Evolutionary conservation across 192 early-diverging fungal genomes (phyloP), one percentile per base, ranked within the genome.

Genomic region (Coemansia sp.): DNA sequence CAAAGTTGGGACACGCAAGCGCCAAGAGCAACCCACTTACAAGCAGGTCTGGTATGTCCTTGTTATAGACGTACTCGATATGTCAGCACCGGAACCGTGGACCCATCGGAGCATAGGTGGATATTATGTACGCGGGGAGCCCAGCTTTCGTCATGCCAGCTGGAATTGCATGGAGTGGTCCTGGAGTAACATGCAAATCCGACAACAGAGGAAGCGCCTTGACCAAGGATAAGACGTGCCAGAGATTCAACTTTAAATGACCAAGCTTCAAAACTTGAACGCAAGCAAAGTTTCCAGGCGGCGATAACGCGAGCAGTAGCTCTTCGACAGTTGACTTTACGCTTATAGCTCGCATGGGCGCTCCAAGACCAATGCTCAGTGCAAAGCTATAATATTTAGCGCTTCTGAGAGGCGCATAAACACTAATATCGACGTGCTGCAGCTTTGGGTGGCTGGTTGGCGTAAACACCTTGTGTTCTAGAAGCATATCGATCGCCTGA

Each of bases 31-130:
- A 24, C 17, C 29, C 17, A 17, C 53, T 32, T 5, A 2, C 2
- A 2, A 6, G 11, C 1, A 12, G 14, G n/a, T 3, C 14, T 2
- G 46, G 6, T 1, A 25, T 2, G 7, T 12, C 27, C 17, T 25
- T 27, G 24, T 8, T 3, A 24, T n/a, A 24, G 14, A 5, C 4
- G 6, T 6, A 14, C 7, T 17, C 53, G 17, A 29, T 17, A 19
- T 56, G 53, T 29, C 53, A 56, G 17, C 29, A 56, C 53, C 53
- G 29, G 31, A 56, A 56, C 32, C n/a, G 25, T 15, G 2, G 6
- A 56, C 53, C 53, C 53, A 56, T 56, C 31, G 53, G 53, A 4
- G 53, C 53, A 56, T 56, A 56, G 4, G 12, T 56, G 6, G 53
- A 56, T 1, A 56, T 15, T 10, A 53, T 14, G 27, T 53, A 12